phyloP scores from a whole-genome alignment of 345 rosid species.

The Salix exigua region DNA sequence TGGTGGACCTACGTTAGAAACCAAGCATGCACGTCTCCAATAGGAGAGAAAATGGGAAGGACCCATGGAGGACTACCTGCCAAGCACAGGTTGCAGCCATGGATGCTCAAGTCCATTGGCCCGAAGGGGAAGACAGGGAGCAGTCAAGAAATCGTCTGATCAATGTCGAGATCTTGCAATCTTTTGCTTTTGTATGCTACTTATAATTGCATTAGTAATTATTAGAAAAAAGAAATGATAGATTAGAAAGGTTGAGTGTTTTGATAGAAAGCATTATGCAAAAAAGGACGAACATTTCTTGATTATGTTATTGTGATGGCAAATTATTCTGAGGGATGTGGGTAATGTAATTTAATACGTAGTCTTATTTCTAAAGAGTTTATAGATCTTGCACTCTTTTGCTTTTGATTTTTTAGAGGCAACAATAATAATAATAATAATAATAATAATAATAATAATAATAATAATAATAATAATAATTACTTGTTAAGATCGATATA shows the following conservation, averaged over 20 bases:
- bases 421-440: too few relatives aligned
- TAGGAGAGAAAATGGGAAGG: constrained; percentile 11
- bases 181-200: constrained; percentile 10
- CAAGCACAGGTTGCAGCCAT: constrained; percentile 10
- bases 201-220: background rate
- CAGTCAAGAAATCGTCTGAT: constrained; percentile 15
- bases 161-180: background rate
- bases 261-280: constrained; percentile 3
- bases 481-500: too few relatives aligned
- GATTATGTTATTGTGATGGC: too few relatives aligned
- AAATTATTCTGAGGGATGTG: too few relatives aligned
- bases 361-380: too few relatives aligned
- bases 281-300: background rate
- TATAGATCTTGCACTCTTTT: too few relatives aligned
- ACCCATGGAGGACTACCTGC: constrained; percentile 4
- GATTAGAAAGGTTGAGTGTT: constrained; percentile 18
- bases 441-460: too few relatives aligned
- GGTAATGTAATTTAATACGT: too few relatives aligned
- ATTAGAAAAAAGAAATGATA: background rate
- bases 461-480: too few relatives aligned
- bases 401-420: too few relatives aligned
- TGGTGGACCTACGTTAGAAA: constrained; percentile 2
- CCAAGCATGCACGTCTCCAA: constrained; percentile 11
- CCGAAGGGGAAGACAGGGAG: constrained; percentile 6
- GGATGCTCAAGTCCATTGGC: constrained; percentile 3